phyloP scores from a whole-genome alignment of 768 basidiomycete species.

The Termitomyces sp. region DNA sequence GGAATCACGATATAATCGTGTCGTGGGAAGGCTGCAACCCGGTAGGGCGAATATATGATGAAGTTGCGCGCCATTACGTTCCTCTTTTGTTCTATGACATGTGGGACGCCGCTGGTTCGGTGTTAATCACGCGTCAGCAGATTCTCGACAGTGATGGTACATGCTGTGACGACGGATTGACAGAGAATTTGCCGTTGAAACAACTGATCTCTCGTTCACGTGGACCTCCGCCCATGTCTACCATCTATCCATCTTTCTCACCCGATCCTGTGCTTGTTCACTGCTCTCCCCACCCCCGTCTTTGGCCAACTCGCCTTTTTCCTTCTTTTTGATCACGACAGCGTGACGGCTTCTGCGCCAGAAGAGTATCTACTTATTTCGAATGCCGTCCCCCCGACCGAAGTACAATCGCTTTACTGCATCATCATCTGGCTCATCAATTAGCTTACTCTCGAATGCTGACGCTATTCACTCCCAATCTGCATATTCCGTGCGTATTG shows the following conservation, averaged over 20 bases:
- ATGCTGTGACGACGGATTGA: neutral
- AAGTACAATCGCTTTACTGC: slow-evolving; percentile 13
- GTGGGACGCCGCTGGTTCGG: neutral
- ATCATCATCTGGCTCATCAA: slow-evolving; percentile 14
- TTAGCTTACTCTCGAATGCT: slow-evolving; percentile 12
- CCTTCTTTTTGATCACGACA: neutral
- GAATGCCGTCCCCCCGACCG: slow-evolving; percentile 9
- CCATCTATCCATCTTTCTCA: neutral
- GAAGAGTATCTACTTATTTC: slow-evolving; percentile 1
- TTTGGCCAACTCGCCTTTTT: slow-evolving; percentile 7
- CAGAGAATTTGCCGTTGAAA: neutral
- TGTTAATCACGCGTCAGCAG: neutral
- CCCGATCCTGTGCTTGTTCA: neutral
- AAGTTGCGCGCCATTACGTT: neutral
- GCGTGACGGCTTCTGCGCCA: neutral
- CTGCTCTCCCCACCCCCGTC: neutral
- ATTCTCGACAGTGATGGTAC: neutral
- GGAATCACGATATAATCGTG: neutral
- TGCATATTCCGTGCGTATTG: slow-evolving; percentile 13
- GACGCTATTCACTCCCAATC: slow-evolving; percentile 5
- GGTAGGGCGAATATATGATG: neutral
- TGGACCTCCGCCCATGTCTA: neutral
- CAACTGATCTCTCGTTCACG: neutral
- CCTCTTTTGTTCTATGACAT: neutral
- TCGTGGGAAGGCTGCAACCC: neutral